Conservation (phyloP, 192 early-diverging fungal genomes). For the Gamsiella multidivaricata region DNA sequence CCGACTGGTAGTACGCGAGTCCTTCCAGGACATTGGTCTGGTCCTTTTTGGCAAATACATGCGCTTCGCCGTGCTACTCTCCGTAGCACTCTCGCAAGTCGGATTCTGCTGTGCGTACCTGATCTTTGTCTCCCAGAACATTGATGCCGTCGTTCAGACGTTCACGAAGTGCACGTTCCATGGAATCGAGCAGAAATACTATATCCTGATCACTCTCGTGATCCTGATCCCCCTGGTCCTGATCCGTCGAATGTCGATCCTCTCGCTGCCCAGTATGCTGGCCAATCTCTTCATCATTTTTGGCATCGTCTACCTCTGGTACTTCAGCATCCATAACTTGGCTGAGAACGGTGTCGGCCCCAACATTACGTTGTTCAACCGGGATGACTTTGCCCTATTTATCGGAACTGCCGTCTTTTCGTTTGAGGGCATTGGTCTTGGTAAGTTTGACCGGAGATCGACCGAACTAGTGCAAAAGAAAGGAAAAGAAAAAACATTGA, state of each 20-base stretch:
- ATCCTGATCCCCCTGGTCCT: conserved; percentile 87
- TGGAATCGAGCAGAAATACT: conserved; percentile 55
- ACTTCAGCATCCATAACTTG: conserved; percentile 77
- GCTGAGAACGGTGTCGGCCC: conserved; percentile 72
- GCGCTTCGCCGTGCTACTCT: conserved; percentile 65
- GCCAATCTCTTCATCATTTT: conserved; percentile 91
- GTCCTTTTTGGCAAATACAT: conserved; percentile 70
- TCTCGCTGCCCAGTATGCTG: conserved; percentile 83
- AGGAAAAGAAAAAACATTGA: background rate
- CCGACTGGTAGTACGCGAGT: conserved; percentile 66
- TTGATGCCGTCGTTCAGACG: conserved; percentile 79
- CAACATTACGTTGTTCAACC: conserved; percentile 70
- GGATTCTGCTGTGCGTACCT: conserved; percentile 93
- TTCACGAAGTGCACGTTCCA: conserved; percentile 78
- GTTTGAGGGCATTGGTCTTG: conserved; percentile 89
- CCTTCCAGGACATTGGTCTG: conserved; percentile 76
- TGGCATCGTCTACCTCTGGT: conserved; percentile 86
- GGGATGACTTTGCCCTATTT: conserved; percentile 83
- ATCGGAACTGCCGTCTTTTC: conserved; percentile 94
- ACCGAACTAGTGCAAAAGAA: background rate
- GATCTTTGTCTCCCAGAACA: conserved; percentile 91
- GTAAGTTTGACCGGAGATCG: too few relatives aligned
- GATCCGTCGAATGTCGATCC: conserved; percentile 90
- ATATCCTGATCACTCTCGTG: conserved; percentile 79
- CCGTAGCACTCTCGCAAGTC: conserved; percentile 68